phyloP scores from a whole-genome alignment of 2,329 filamentous ascomycete genomes.

The Fusarium graminum region DNA sequence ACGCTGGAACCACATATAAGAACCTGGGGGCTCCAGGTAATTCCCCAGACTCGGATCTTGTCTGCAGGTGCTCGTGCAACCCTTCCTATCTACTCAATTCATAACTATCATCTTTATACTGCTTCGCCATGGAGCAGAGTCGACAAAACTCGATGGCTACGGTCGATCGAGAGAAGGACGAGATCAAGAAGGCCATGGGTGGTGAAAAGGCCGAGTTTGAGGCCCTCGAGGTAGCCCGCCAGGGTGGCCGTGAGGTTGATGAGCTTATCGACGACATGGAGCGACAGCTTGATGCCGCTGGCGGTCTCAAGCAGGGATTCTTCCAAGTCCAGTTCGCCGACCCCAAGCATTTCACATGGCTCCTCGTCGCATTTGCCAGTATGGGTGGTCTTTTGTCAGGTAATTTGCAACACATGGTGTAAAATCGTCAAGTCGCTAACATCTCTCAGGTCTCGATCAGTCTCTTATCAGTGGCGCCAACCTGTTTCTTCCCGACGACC shows the following conservation, averaged over 20 bases:
- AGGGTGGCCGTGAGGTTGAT: conserved; percentile 54
- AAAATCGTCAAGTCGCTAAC: not conserved
- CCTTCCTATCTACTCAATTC: conserved; percentile 1
- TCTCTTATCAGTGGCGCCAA: conserved; percentile 79
- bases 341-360: conserved; percentile 74
- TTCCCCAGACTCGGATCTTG: not conserved
- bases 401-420: not conserved
- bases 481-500: conserved; percentile 71
- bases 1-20: conserved; percentile 27
- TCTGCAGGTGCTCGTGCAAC: conserved; percentile 14
- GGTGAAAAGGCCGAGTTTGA: conserved; percentile 52
- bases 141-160: conserved; percentile 42
- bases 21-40: conserved; percentile 27
- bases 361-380: conserved; percentile 78
- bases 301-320: conserved; percentile 54
- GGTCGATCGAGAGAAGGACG: conserved; percentile 42
- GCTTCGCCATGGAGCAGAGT: conserved; percentile 31
- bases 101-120: not conserved
- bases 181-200: conserved; percentile 32
- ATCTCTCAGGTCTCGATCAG: conserved; percentile 76
- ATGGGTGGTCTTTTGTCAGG: conserved; percentile 72
- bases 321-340: conserved; percentile 70
- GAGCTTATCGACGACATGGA: conserved; percentile 59
- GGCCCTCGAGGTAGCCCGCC: conserved; percentile 55
- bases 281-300: conserved; percentile 53